These are phyloP conservation scores for Fraxinus ornus DNA, from an alignment of 305 asterid species.

Conservation along the genomic window DNA sequence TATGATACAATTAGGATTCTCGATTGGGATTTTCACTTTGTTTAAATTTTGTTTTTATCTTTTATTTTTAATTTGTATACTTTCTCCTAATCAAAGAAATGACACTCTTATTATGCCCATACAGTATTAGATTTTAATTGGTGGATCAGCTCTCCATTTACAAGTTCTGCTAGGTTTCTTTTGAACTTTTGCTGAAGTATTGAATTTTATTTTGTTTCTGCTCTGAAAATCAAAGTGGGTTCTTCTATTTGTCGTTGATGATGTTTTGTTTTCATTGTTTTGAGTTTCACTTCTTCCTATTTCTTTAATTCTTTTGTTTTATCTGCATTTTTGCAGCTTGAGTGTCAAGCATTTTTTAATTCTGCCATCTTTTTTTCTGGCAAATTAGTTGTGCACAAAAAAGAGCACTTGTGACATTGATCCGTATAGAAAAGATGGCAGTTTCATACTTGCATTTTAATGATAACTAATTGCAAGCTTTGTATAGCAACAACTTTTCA, in stretches of 20 bases:
- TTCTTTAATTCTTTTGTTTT: background rate
- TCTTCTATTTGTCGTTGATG: background rate
- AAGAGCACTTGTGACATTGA: background rate
- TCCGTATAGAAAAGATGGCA: background rate
- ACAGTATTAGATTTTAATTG: background rate
- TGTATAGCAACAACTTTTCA: background rate
- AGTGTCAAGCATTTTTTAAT: background rate
- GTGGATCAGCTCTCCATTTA: conserved; percentile 1
- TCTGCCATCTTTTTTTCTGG: background rate
- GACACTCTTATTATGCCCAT: background rate
- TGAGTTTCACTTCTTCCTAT: background rate
- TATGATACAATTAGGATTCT: conserved; percentile 8
- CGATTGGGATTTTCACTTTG: background rate
- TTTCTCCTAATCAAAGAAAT: background rate
- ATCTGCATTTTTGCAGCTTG: background rate
- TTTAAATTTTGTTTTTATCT: background rate
- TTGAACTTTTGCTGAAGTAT: background rate
- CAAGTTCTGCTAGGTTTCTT: background rate
- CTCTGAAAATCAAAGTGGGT: background rate
- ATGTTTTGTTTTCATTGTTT: background rate
- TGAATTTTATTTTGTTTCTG: background rate
- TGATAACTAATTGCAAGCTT: background rate
- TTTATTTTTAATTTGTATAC: background rate
- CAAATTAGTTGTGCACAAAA: background rate
- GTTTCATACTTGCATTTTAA: background rate